Percentiles rank a stretch among this genome's conserved stretches.
Evolutionary conservation across 345 rosid species (phyloP).

Genomic region (Passiflora organensis): DNA sequence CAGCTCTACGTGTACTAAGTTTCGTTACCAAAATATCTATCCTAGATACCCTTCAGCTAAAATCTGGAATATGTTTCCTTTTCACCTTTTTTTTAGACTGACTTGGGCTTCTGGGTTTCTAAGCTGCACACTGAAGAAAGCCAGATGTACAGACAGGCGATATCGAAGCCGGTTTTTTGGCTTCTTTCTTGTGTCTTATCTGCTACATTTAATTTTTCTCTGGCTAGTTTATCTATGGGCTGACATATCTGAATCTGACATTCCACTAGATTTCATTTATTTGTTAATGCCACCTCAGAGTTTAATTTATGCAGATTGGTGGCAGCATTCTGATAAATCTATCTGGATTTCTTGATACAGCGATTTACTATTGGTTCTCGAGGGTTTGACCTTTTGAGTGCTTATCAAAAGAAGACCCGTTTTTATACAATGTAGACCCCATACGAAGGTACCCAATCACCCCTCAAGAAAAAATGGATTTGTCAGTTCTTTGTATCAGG

Average conservation of each 20-base stretch:
- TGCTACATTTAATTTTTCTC: conserved; percentile 1
- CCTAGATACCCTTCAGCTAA: background rate
- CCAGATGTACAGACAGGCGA: background rate
- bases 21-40: conserved; percentile 20
- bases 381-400: background rate
- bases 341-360: too few relatives aligned
- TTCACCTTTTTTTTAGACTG: background rate
- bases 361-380: too few relatives aligned
- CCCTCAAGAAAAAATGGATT: background rate
- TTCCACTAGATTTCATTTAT: conserved; percentile 36
- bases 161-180: conserved; percentile 16
- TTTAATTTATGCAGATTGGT: background rate
- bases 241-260: conserved; percentile 42
- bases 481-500: conserved; percentile 18
- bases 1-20: conserved; percentile 34
- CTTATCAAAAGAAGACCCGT: too few relatives aligned
- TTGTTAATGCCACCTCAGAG: conserved; percentile 8
- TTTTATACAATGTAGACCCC: too few relatives aligned
- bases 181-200: conserved; percentile 22
- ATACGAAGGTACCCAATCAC: conserved; percentile 5
- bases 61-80: background rate
- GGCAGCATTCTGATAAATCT: too few relatives aligned
- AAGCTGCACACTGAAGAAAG: background rate
- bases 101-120: background rate
- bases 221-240: conserved; percentile 21